Percentiles rank a stretch among this genome's conserved stretches.
These are phyloP conservation scores for Populus ilicifolia DNA, from an alignment of 345 rosid species.

Conservation along the genomic window DNA sequence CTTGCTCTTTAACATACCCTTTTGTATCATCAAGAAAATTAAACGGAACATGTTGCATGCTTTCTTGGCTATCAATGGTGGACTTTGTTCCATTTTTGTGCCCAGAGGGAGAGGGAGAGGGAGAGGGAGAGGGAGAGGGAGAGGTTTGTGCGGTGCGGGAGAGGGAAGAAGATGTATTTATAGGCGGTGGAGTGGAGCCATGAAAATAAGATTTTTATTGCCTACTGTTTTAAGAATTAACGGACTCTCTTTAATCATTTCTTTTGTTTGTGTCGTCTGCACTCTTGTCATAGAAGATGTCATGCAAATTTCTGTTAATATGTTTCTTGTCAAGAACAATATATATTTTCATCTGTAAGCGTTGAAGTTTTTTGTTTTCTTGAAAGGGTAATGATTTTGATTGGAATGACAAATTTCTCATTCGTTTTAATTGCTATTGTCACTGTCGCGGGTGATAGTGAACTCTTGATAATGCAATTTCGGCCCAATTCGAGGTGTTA, in stretches of 20 bases:
- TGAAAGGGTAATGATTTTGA: background rate
- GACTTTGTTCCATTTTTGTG: constrained; percentile 3
- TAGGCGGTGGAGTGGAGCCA: background rate
- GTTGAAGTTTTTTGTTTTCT: too few species aligned
- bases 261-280: constrained; percentile 11
- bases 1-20: constrained; percentile 32
- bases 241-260: constrained; percentile 11
- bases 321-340: background rate
- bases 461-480: background rate
- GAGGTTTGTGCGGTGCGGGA: background rate
- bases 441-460: background rate
- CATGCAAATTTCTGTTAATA: background rate
- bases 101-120: background rate
- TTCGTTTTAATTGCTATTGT: background rate
- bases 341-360: background rate
- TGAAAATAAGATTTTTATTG: background rate
- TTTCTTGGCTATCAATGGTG: constrained; percentile 20
- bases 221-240: background rate
- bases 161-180: background rate
- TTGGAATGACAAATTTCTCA: background rate
- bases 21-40: constrained; percentile 23
- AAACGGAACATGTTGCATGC: constrained; percentile 16
- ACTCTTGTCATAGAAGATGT: background rate
- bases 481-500: too few species aligned
- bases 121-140: background rate